These are phyloP conservation scores for Jaltomata sinuosa DNA, from an alignment of 257 asterid genomes.

Conservation along the genomic window DNA sequence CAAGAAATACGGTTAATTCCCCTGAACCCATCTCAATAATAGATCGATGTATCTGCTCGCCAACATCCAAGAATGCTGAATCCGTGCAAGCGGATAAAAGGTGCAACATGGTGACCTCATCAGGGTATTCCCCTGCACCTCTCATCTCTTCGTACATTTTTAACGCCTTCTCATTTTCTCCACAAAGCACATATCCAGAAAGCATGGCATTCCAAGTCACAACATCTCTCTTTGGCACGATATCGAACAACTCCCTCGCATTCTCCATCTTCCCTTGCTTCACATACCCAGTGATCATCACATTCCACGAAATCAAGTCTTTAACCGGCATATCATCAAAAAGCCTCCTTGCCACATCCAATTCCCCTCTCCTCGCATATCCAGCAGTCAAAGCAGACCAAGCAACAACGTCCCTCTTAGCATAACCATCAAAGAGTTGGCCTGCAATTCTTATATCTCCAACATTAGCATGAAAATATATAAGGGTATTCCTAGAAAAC, in stretches of 20 bases:
- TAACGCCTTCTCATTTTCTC: conserved; percentile 35
- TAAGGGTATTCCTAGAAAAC: conserved; percentile 49
- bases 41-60: conserved; percentile 49
- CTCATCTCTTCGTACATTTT: conserved; percentile 56
- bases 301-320: conserved; percentile 76
- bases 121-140: conserved; percentile 34
- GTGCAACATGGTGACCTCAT: conserved; percentile 62
- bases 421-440: conserved; percentile 31
- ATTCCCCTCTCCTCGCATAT: conserved; percentile 56
- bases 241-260: conserved; percentile 47
- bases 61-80: conserved; percentile 51
- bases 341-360: conserved; percentile 33
- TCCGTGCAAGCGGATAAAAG: conserved; percentile 67
- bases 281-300: conserved; percentile 66
- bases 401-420: conserved; percentile 54
- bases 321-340: conserved; percentile 57
- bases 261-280: conserved; percentile 55
- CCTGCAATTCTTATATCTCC: conserved; percentile 50
- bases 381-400: conserved; percentile 79
- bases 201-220: conserved; percentile 71
- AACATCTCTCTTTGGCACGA: conserved; percentile 44
- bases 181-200: conserved; percentile 51
- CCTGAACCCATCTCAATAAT: conserved; percentile 34
- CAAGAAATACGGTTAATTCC: conserved; percentile 24
- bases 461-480: conserved; percentile 60